Percentiles rank a stretch among this genome's conserved stretches.
Evolutionary conservation across 352 stramenopile genomes (phyloP).

Genomic region (Globisporangium takayamanum): DNA sequence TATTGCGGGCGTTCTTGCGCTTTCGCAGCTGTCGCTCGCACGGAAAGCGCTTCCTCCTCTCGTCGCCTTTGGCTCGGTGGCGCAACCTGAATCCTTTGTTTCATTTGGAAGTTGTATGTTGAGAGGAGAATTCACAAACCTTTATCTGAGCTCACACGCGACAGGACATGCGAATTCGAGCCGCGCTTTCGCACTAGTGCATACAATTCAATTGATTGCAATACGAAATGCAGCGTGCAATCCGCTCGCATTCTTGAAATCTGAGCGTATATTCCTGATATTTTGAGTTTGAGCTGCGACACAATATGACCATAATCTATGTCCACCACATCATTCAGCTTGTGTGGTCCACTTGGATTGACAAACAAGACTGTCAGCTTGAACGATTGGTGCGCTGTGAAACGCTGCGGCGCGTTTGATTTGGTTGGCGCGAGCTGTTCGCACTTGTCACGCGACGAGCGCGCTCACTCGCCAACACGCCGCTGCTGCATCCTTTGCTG

Average conservation of each 20-base stretch:
- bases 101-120: neutral
- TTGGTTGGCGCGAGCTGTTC: conserved; percentile 2
- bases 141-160: neutral
- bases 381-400: neutral
- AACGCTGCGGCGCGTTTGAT: neutral
- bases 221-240: no score
- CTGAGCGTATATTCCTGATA: no score
- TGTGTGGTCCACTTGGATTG: neutral
- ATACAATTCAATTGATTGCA: no score
- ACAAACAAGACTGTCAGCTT: neutral
- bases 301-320: neutral
- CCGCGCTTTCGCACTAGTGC: no score
- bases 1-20: conserved; percentile 1
- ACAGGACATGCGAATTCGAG: no score
- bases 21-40: neutral
- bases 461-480: conserved; percentile 1
- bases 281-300: neutral
- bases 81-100: neutral
- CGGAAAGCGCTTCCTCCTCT: neutral
- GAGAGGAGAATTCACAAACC: neutral
- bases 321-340: neutral
- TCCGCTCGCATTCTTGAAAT: no score
- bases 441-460: neutral
- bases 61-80: neutral
- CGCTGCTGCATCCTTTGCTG: neutral